Evolutionary conservation across 345 rosid species (phyloP), one percentile per base, ranked within the genome.

Genomic region (Eucalyptus microcorys): DNA sequence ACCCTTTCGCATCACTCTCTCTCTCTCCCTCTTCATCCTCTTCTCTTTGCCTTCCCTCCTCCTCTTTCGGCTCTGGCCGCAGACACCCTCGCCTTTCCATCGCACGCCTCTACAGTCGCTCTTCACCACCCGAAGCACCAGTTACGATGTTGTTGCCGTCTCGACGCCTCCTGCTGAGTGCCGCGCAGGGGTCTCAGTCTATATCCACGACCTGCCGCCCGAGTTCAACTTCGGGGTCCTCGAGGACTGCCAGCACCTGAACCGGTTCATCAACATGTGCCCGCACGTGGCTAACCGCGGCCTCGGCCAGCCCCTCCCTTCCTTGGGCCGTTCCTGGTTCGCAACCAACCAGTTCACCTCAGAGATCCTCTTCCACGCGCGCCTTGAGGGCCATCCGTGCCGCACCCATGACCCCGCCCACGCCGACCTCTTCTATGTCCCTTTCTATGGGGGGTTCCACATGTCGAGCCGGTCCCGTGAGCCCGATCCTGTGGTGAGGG

Each of bases 341-440:
- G 92, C 96, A 66, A 93, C 95, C 80, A 91, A 95, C 90, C 95
- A 93, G 92, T 94, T 94, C 93, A 88, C 91, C 59, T 93, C 93
- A 10, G 96, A 95, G 93, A 93, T 94, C 93, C 93, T 94, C 89
- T 94, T 95, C 91, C 96, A 94, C 84, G 96, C 93, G 8, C 91
- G 94, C 6, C 50, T 95, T 17, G 92, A 92, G 85, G 89, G 89
- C 88, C 96, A 95, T 86, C 94, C 94, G 3, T 93, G 94, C 88
- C 96, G 96, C 68, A 94, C 95, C 80, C n/a, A 80, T 53, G 93
- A 95, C 84, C 94, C 96, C 2, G 21, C 91, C 1, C 53, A 19
- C 2, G 95, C 95, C 52, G 80, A 59, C 16, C 89, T 94, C 14
- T 95, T 94, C 89, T 95, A 95, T 22, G 93, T 92, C 1, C 96